These are phyloP conservation scores for Carex sylvatica DNA, from an alignment of 202 grass and related monocot genomes.

Conservation along the genomic window DNA sequence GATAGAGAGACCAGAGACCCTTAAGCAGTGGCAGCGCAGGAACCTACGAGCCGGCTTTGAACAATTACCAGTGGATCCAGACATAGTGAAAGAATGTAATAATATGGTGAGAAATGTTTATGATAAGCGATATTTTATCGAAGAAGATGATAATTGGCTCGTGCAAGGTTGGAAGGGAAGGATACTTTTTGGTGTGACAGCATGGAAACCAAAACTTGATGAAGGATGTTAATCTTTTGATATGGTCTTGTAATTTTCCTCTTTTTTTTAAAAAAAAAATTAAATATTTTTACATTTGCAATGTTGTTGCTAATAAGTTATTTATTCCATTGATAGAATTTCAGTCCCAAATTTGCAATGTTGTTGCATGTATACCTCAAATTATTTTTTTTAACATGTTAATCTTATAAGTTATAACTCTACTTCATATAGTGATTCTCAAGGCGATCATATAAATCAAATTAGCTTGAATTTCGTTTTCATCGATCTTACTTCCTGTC, in stretches of 20 bases:
- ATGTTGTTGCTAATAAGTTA: background rate
- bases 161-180: slow-evolving; percentile 48
- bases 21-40: too few species aligned
- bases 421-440: too few species aligned
- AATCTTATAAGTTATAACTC: too few species aligned
- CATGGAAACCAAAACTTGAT: slow-evolving; percentile 37
- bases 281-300: background rate
- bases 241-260: background rate
- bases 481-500: too few species aligned
- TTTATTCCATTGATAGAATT: background rate
- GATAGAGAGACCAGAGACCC: too few species aligned
- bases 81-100: slow-evolving; percentile 36
- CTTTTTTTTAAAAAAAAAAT: background rate
- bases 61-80: slow-evolving; percentile 29
- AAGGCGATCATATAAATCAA: too few species aligned
- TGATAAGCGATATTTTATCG: slow-evolving; percentile 39
- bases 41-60: too few species aligned
- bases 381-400: too few species aligned
- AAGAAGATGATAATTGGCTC: slow-evolving; percentile 40
- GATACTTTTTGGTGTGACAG: slow-evolving; percentile 20
- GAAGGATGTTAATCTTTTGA: background rate
- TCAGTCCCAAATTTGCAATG: too few species aligned
- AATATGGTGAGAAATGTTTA: slow-evolving; percentile 32
- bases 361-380: too few species aligned
- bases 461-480: too few species aligned